Conservation (phyloP, 345 rosid species). For the Cardamine chenopodiifolia region DNA sequence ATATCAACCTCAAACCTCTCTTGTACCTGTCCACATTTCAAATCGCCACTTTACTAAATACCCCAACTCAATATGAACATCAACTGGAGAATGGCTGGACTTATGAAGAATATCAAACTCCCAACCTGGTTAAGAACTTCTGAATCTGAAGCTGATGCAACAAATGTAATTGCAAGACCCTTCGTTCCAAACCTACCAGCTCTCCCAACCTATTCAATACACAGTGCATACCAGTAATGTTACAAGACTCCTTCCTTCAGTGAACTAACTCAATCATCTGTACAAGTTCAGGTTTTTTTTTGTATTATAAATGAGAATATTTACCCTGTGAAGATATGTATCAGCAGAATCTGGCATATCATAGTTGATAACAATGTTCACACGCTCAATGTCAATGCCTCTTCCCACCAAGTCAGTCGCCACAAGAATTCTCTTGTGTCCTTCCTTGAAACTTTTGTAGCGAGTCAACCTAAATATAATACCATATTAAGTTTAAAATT, state of each 20-base stretch:
- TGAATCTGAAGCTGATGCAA: conserved; percentile 86
- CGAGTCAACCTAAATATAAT: conserved; percentile 73
- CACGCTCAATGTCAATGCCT: conserved; percentile 97
- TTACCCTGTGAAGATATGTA: conserved; percentile 95
- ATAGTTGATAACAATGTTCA: conserved; percentile 95
- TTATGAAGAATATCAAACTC: background rate
- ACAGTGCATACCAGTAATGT: too few species aligned
- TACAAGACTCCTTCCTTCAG: too few species aligned
- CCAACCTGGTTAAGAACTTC: conserved; percentile 92
- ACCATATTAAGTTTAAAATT: background rate
- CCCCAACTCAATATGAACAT: background rate
- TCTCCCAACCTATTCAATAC: conserved; percentile 89
- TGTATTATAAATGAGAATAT: background rate
- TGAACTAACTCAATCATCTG: too few species aligned
- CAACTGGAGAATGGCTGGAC: background rate
- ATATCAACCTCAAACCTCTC: conserved; percentile 97
- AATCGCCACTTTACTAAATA: background rate
- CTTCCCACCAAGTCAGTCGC: conserved; percentile 98
- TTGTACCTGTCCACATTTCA: conserved; percentile 60
- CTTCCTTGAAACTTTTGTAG: conserved; percentile 98
- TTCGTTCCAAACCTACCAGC: conserved; percentile 99
- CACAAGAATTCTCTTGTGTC: conserved; percentile 95
- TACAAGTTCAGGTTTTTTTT: too few species aligned
- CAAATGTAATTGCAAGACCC: conserved; percentile 97
- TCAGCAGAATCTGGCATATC: conserved; percentile 99